Percentiles rank a stretch among this genome's conserved stretches.
Conservation (phyloP, 441 rosid genomes). For the Erysimum cheiri region DNA sequence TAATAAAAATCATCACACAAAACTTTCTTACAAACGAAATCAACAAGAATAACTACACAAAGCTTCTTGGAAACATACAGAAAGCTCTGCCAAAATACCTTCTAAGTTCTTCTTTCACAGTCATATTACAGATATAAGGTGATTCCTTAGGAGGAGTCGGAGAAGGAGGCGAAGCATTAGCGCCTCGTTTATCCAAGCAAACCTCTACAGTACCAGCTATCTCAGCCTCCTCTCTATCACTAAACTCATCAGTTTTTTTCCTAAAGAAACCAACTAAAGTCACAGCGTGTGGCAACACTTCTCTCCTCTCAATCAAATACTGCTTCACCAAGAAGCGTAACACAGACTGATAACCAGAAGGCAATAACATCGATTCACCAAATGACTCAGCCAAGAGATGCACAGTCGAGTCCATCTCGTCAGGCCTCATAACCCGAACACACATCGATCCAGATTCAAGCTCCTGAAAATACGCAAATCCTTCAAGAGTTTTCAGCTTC, state of each 20-base stretch:
- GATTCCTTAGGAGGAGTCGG: conserved; percentile 78
- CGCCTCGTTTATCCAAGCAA: conserved; percentile 71
- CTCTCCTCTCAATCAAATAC: conserved; percentile 79
- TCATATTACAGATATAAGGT: conserved; percentile 89
- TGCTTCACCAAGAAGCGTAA: conserved; percentile 78
- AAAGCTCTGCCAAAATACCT: conserved; percentile 49
- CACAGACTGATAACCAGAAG: conserved; percentile 67
- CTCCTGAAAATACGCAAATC: conserved; percentile 62
- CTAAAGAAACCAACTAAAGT: conserved; percentile 76
- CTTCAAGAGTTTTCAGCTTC: conserved; percentile 67
- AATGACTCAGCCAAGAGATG: conserved; percentile 79
- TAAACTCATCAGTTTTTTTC: conserved; percentile 35
- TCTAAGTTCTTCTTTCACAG: conserved; percentile 75
- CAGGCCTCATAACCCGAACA: conserved; percentile 74
- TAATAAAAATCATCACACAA: conserved; percentile 46
- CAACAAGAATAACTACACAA: background rate
- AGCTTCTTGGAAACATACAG: background rate
- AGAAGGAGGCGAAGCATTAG: conserved; percentile 78
- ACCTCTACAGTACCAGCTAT: conserved; percentile 92
- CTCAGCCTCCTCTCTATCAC: conserved; percentile 47
- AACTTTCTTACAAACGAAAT: conserved; percentile 2
- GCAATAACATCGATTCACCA: conserved; percentile 77
- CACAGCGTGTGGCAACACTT: conserved; percentile 76
- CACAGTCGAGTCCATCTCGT: conserved; percentile 76
- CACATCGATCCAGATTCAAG: conserved; percentile 66